Conservation (phyloP, 192 early-diverging fungal genomes). For the Backusella mclennaniae region DNA sequence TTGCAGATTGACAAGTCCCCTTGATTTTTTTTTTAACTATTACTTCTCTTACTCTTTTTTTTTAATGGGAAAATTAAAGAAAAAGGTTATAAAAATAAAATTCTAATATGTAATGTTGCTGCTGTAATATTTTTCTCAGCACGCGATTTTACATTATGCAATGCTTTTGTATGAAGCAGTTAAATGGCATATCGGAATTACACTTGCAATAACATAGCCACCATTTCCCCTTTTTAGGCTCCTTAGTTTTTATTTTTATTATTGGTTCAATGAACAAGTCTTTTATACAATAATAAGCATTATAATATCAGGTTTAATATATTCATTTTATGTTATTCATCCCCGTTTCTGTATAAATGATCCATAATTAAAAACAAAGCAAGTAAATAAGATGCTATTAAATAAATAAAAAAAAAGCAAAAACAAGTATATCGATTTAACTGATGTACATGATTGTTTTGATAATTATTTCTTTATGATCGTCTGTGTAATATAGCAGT, state of each 20-base stretch:
- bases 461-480: not conserved
- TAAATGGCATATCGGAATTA: not conserved
- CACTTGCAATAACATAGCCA: not conserved
- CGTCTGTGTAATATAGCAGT: not conserved
- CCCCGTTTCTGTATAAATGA: not conserved
- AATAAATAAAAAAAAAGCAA: not conserved
- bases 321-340: not conserved
- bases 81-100: not conserved
- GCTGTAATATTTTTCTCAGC: not conserved
- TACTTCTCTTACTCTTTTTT: not conserved
- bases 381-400: not conserved
- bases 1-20: not conserved
- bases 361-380: not conserved
- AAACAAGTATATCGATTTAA: not conserved
- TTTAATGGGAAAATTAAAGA: not conserved
- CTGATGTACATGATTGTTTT: not conserved
- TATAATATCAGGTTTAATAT: constrained; percentile 2
- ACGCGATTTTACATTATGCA: constrained; percentile 6
- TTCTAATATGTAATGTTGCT: not conserved
- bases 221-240: not conserved
- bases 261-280: not conserved
- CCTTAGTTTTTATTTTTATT: not conserved
- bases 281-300: not conserved
- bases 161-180: constrained; percentile 4
- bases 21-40: not conserved